These are phyloP conservation scores for Pichia sp. DNA, from an alignment of 1,139 yeast species.

Conservation along the genomic window DNA sequence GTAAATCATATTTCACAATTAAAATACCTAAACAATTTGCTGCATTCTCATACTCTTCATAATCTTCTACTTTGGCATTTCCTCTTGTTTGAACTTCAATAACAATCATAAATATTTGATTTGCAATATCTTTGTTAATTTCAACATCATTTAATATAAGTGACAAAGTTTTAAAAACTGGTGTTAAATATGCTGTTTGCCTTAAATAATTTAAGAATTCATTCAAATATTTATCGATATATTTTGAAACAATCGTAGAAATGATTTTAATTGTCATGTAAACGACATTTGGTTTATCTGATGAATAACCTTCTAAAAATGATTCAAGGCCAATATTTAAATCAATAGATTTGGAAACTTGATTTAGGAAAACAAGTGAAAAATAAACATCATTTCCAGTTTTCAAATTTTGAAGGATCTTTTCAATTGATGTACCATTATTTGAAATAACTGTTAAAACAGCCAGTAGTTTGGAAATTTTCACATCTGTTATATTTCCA, in stretches of 20 bases:
- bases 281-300: conserved; percentile 36
- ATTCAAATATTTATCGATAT: conserved; percentile 34
- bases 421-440: conserved; percentile 30
- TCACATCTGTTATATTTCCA: conserved; percentile 21
- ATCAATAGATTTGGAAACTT: conserved; percentile 35
- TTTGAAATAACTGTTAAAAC: conserved; percentile 35
- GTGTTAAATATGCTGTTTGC: conserved; percentile 5
- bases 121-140: conserved; percentile 21
- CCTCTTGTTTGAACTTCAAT: conserved; percentile 14
- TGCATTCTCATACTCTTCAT: conserved; percentile 30
- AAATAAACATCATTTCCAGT: conserved; percentile 27
- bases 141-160: conserved; percentile 32
- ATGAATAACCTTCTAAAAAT: conserved; percentile 31
- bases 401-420: conserved; percentile 32
- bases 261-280: conserved; percentile 48
- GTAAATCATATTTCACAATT: conserved; percentile 19
- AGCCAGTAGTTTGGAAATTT: conserved; percentile 37
- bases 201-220: conserved; percentile 31
- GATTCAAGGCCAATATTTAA: conserved; percentile 31
- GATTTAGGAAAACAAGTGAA: conserved; percentile 41
- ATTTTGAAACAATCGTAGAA: conserved; percentile 43
- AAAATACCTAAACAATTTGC: conserved; percentile 34
- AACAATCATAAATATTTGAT: conserved; percentile 24
- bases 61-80: conserved; percentile 18
- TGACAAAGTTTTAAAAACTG: conserved; percentile 35